Base-by-base conservation (phyloP, 148 eudicot genomes). In the Amaranthus hypochondriacus region DNA sequence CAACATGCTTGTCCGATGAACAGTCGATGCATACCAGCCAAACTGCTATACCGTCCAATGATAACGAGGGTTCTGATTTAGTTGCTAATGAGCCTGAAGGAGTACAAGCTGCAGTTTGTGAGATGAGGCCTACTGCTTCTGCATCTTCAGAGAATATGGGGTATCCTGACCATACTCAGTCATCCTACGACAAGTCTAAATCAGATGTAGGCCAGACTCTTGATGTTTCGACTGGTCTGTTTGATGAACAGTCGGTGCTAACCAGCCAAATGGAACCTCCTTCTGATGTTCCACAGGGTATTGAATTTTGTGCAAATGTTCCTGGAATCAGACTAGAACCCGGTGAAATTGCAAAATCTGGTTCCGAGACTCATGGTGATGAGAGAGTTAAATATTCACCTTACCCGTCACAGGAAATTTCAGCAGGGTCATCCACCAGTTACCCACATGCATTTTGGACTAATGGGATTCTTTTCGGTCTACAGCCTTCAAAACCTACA, bases 401-500 rank as follows among this genome's bases (percentile, higher is more conserved):
- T 75, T 62, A 77, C 13, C 74, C 72, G 60, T 67, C 81, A 39
- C 80, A 78, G 54, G 84, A 81, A 62, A 66, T 76, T 68, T 71
- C 76, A 7, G 48, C 68, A 46, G 79, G 81, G 77, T 76, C 81
- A 81, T 75, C 88, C 75, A 70, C 67, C 71, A 74, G 70, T 78
- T 59, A 71, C 70, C 75, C 90, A 62, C 71, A 79, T 67, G 81
- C 86, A 18, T 61, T 90, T 69, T 96, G 99, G 99, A 92, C 96
- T 67, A 96, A 96, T 72, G 97, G 96, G 67, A 82, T 85, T 66
- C 84, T 92, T 53, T 81, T 96, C 5, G 96, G 99, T 77, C 89
- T 96, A 73, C 85, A 83, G 71, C 99, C 99, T 54, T 92, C 97
- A 69, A 96, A 96, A 76, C 99, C 99, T 76, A 87, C 89, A 18